Percentiles rank a stretch among this genome's conserved stretches.
These are phyloP conservation scores for Picochlorum sp. DNA, from an alignment of 139 green algal species.

Conservation along the genomic window DNA sequence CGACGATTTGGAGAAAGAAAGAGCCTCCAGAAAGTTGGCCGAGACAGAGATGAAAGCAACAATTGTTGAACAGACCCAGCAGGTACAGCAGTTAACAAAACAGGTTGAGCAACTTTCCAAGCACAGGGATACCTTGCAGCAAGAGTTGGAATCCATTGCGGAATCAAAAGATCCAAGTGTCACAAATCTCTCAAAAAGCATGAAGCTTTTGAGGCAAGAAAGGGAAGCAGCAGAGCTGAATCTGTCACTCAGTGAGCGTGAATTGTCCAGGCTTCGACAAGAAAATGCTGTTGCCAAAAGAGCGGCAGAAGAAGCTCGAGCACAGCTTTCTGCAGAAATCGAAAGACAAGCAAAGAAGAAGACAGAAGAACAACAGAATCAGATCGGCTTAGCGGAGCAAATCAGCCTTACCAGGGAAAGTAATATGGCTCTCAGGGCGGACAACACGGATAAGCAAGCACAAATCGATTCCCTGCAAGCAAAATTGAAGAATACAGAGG, in stretches of 20 bases:
- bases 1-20: not conserved
- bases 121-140: slow-evolving; percentile 37
- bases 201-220: slow-evolving; percentile 38
- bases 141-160: slow-evolving; percentile 34
- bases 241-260: slow-evolving; percentile 34
- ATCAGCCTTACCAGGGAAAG: slow-evolving; percentile 44
- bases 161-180: slow-evolving; percentile 9
- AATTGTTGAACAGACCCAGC: slow-evolving; percentile 14
- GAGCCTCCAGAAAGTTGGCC: not conserved
- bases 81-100: slow-evolving; percentile 8
- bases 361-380: slow-evolving; percentile 24
- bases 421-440: slow-evolving; percentile 34
- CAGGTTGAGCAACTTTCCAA: slow-evolving; percentile 14
- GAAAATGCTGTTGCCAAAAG: slow-evolving; percentile 18
- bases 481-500: slow-evolving; percentile 10
- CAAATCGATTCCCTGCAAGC: not conserved
- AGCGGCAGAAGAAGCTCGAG: slow-evolving; percentile 26
- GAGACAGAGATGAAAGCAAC: not conserved
- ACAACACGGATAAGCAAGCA: slow-evolving; percentile 7
- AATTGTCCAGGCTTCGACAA: slow-evolving; percentile 25
- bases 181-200: slow-evolving; percentile 26
- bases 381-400: slow-evolving; percentile 31
- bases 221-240: slow-evolving; percentile 35
- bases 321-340: slow-evolving; percentile 23
- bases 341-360: slow-evolving; percentile 20